Conservation (phyloP, 179 eudicot genomes). For the Silene vulgaris region DNA sequence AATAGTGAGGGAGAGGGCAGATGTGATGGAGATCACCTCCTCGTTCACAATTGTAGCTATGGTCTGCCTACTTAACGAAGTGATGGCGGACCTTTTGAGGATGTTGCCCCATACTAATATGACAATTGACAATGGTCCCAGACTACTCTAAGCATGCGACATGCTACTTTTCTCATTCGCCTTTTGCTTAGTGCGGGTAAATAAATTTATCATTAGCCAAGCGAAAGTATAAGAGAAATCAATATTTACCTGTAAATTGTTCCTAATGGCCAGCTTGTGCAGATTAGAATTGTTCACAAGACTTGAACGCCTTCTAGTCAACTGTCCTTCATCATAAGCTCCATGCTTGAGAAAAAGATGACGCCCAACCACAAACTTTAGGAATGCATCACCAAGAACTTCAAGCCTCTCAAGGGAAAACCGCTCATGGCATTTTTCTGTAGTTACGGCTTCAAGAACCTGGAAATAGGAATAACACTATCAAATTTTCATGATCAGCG, state of each 20-base stretch:
- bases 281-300: slow-evolving; percentile 75
- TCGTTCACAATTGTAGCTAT: background rate
- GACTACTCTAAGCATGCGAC: background rate
- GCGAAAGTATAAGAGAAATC: slow-evolving; percentile 12
- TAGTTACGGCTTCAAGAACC: slow-evolving; percentile 97
- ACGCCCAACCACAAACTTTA: slow-evolving; percentile 87
- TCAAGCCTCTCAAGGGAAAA: slow-evolving; percentile 97
- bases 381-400: slow-evolving; percentile 98
- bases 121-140: background rate
- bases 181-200: background rate
- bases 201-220: background rate
- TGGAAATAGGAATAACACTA: slow-evolving; percentile 22
- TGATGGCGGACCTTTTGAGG: background rate
- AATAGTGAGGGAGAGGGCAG: too few species aligned
- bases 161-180: background rate
- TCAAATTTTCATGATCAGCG: background rate
- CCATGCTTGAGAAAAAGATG: slow-evolving; percentile 68
- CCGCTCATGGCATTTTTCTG: slow-evolving; percentile 70
- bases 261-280: slow-evolving; percentile 56
- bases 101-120: slow-evolving; percentile 13
- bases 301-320: slow-evolving; percentile 79
- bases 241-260: slow-evolving; percentile 60
- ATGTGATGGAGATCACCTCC: background rate
- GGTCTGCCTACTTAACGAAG: background rate
- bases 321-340: slow-evolving; percentile 84